These are phyloP conservation scores for Plasmodium vivax DNA, from an alignment of 169 alveolate species.

Conservation along the genomic window DNA sequence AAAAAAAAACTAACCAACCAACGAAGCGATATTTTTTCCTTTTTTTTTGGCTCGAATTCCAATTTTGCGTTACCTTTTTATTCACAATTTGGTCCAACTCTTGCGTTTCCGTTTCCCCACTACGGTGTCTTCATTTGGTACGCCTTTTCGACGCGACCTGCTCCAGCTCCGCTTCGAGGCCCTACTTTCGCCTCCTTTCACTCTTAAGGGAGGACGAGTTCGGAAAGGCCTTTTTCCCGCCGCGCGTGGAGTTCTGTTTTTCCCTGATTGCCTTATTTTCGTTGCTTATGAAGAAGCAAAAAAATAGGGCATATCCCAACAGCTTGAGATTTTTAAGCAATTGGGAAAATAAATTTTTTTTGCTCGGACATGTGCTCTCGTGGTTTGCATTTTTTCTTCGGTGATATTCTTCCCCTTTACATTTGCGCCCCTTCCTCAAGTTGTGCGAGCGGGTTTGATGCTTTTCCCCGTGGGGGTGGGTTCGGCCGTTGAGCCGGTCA, in stretches of 20 bases:
- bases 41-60: neutral
- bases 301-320: slow-evolving; percentile 53
- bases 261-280: slow-evolving; percentile 18
- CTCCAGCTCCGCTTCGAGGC: neutral
- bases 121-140: neutral
- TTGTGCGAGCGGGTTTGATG: neutral
- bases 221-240: neutral
- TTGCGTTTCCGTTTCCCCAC: neutral
- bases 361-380: neutral
- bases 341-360: neutral
- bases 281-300: slow-evolving; percentile 30
- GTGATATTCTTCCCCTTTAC: neutral
- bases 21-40: neutral
- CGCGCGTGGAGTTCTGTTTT: neutral
- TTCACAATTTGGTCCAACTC: neutral
- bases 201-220: neutral
- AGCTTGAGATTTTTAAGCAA: slow-evolving; percentile 16
- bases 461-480: neutral
- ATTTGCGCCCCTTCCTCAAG: neutral
- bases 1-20: no score
- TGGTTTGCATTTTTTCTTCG: neutral
- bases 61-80: neutral
- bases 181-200: neutral
- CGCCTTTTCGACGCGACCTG: neutral
- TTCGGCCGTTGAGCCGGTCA: neutral